phyloP scores from a whole-genome alignment of 352 stramenopile species.

The Phytophthora sp. region DNA sequence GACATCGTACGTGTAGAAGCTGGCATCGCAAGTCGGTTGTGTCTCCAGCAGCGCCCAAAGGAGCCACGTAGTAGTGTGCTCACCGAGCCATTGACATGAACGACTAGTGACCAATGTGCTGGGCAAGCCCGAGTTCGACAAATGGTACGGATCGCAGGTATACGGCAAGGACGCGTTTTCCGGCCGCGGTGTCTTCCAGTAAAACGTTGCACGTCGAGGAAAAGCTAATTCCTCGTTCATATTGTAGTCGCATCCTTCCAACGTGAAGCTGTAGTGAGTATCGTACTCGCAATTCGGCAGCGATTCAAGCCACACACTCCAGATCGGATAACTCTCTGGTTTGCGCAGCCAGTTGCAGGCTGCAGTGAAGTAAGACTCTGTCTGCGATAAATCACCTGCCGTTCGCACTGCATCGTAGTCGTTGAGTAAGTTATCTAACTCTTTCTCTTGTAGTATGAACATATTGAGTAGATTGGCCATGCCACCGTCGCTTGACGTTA shows the following conservation, averaged over 20 bases:
- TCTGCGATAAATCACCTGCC: slow-evolving; percentile 17
- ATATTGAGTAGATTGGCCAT: slow-evolving; percentile 26
- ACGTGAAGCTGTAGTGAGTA: slow-evolving; percentile 38
- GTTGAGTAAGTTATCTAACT: slow-evolving; percentile 31
- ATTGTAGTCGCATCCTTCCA: slow-evolving; percentile 35
- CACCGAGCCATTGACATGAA: slow-evolving; percentile 46
- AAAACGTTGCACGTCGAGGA: slow-evolving; percentile 37
- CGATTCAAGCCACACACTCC: slow-evolving; percentile 46
- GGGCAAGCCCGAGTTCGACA: slow-evolving; percentile 26
- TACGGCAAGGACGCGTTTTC: slow-evolving; percentile 47
- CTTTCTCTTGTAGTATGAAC: slow-evolving; percentile 26
- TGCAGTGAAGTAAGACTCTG: slow-evolving; percentile 38
- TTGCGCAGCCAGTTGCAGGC: slow-evolving; percentile 52
- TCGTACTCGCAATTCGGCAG: slow-evolving; percentile 45
- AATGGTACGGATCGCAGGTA: slow-evolving; percentile 41
- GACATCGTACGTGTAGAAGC: slow-evolving; percentile 51
- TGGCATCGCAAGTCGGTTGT: slow-evolving; percentile 42
- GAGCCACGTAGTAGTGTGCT: slow-evolving; percentile 43
- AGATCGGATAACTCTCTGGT: slow-evolving; percentile 44
- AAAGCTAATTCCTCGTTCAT: slow-evolving; percentile 23
- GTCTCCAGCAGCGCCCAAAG: slow-evolving; percentile 29
- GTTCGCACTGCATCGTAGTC: slow-evolving; percentile 5
- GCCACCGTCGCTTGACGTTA: slow-evolving; percentile 26
- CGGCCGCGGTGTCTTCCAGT: slow-evolving; percentile 44
- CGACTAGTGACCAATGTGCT: slow-evolving; percentile 39